These are phyloP conservation scores for Closterium sp. DNA, from an alignment of 139 green algal species.

Conservation along the genomic window DNA sequence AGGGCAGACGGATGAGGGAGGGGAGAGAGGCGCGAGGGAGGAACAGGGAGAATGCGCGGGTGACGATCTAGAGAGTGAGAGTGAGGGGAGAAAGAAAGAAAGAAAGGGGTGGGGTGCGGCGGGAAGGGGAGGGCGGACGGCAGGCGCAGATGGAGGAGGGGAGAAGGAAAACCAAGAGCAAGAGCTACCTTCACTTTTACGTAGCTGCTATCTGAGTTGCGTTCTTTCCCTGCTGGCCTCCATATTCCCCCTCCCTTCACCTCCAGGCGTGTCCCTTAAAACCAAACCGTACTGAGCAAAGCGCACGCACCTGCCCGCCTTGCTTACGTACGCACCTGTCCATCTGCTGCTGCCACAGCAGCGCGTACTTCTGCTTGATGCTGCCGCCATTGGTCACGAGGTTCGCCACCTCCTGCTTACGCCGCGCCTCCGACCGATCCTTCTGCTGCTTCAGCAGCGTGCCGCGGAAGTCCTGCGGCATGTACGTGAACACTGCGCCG, in stretches of 20 bases:
- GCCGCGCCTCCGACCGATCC: constrained; percentile 50
- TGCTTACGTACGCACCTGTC: constrained; percentile 24
- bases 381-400: constrained; percentile 43
- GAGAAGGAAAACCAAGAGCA: neutral
- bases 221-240: too few species aligned
- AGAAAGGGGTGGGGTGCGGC: neutral
- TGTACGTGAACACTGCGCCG: constrained; percentile 46
- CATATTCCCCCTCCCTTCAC: neutral
- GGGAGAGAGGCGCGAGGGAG: neutral
- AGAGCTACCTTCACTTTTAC: too few species aligned
- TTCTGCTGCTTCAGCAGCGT: constrained; percentile 55
- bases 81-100: neutral
- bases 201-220: too few species aligned
- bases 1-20: neutral
- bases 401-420: constrained; percentile 50
- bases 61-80: neutral
- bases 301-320: neutral
- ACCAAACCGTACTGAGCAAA: neutral
- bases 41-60: neutral
- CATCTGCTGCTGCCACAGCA: constrained; percentile 60
- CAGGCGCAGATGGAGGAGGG: neutral
- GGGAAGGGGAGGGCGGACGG: neutral
- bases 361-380: constrained; percentile 57
- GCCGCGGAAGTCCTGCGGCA: constrained; percentile 56
- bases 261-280: neutral